A percentile compares a stretch with the other conserved stretches of the same genome.
These are phyloP conservation scores for Amoeboaphelidium protococcarum DNA, from an alignment of 371 early-diverging fungal genomes.

Conservation along the genomic window DNA sequence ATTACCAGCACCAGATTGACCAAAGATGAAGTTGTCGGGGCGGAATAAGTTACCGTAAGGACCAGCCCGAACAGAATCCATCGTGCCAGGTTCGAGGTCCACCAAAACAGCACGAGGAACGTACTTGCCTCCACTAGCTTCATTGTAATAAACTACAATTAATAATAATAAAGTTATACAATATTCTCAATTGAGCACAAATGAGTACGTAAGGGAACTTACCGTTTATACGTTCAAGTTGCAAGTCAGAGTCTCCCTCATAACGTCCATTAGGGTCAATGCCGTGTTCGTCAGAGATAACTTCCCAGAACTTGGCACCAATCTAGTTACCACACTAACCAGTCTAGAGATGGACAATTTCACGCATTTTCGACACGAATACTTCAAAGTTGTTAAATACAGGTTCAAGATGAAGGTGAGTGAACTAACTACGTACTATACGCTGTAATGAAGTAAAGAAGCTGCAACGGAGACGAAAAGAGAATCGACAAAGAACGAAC, in stretches of 20 bases:
- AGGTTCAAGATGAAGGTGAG: too few relatives aligned
- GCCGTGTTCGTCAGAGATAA: constrained; percentile 75
- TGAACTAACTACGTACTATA: too few relatives aligned
- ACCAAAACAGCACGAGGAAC: constrained; percentile 91
- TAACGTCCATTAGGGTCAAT: constrained; percentile 38
- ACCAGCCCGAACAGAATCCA: constrained; percentile 69
- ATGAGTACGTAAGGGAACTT: too few relatives aligned
- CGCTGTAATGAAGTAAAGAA: too few relatives aligned
- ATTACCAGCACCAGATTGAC: constrained; percentile 81
- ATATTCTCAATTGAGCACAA: too few relatives aligned
- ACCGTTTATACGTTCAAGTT: constrained; percentile 92
- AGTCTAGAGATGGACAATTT: constrained; percentile 98
- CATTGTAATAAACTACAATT: constrained; percentile 97
- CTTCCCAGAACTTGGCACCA: constrained; percentile 83
- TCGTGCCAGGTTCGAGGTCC: constrained; percentile 97
- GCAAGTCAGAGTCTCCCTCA: constrained; percentile 53
- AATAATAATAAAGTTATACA: too few relatives aligned
- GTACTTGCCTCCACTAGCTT: constrained; percentile 51
- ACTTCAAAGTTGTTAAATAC: too few relatives aligned
- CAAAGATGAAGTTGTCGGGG: constrained; percentile 71
- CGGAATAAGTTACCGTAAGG: constrained; percentile 27
- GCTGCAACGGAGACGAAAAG: too few relatives aligned
- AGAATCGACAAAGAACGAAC: too few relatives aligned
- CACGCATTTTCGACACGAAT: constrained; percentile 95
- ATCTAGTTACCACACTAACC: constrained; percentile 63